These are phyloP conservation scores for Tetrapisispora taiwanensis DNA, from an alignment of 805 yeast species.

Conservation along the genomic window DNA sequence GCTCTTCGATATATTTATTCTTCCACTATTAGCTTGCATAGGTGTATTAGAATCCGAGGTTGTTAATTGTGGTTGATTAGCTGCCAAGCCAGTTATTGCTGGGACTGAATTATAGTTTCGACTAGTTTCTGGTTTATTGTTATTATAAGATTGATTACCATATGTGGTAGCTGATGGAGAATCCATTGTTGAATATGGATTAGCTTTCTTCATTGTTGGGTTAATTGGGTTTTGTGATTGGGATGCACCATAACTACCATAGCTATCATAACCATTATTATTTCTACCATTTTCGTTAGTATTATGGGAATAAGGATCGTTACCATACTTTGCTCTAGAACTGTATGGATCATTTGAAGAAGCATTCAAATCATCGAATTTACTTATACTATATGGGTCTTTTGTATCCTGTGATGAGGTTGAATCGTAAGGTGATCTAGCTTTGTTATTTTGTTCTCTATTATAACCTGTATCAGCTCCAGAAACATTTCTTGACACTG, in stretches of 20 bases:
- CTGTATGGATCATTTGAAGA: slow-evolving; percentile 1
- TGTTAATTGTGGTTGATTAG: not conserved
- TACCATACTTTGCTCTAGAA: not conserved
- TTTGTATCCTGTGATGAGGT: not conserved
- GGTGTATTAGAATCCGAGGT: slow-evolving; percentile 1
- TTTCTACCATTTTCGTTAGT: not conserved
- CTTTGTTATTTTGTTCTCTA: not conserved
- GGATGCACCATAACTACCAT: too few relatives aligned
- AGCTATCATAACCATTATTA: not conserved
- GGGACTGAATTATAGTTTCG: not conserved
- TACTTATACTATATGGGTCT: not conserved
- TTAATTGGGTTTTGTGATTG: too few relatives aligned
- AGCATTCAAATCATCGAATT: not conserved
- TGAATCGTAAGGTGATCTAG: not conserved
- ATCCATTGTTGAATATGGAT: slow-evolving; percentile 1
- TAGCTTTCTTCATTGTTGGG: not conserved
- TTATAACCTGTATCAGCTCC: too few relatives aligned
- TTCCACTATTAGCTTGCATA: slow-evolving; percentile 3
- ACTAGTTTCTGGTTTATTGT: not conserved
- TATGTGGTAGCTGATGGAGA: not conserved
- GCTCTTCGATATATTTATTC: slow-evolving; percentile 1
- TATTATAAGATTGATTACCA: not conserved
- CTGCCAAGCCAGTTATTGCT: not conserved
- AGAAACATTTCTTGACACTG: not conserved
- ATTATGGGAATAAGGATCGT: slow-evolving; percentile 3